A percentile compares a stretch with the other conserved stretches of the same genome.
Conservation (phyloP, 208 protist genomes). For the Trypanosoma congolense region DNA sequence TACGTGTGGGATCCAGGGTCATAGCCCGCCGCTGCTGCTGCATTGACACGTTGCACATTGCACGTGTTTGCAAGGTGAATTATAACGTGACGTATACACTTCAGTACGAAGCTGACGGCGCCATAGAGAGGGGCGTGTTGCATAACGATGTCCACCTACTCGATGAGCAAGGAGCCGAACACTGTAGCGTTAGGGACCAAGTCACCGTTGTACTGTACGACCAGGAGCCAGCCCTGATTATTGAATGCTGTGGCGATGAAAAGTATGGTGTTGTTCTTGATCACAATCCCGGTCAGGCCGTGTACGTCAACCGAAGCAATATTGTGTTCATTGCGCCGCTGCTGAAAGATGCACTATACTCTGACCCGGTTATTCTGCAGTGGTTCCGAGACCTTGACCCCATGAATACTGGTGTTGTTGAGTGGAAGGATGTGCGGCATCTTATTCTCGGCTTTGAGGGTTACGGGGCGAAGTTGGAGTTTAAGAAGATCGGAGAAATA, state of each 20-base stretch:
- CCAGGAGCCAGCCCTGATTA: constrained; percentile 40
- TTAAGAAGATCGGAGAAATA: constrained; percentile 47
- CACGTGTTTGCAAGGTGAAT: constrained; percentile 34
- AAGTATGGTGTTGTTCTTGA: constrained; percentile 85
- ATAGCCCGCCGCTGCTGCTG: constrained; percentile 50
- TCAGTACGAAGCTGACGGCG: constrained; percentile 44
- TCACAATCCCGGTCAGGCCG: constrained; percentile 93
- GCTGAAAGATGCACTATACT: constrained; percentile 81
- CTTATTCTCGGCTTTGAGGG: constrained; percentile 46
- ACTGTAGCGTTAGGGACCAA: constrained; percentile 56
- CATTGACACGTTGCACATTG: constrained; percentile 31
- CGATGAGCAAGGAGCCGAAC: constrained; percentile 31
- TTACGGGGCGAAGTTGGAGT: constrained; percentile 42
- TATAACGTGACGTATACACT: constrained; percentile 66
- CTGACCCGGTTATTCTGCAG: constrained; percentile 88
- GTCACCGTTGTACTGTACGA: constrained; percentile 49
- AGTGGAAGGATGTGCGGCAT: constrained; percentile 67
- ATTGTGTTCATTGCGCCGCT: constrained; percentile 59
- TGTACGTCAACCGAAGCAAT: constrained; percentile 74
- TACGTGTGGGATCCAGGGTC: constrained; percentile 46
- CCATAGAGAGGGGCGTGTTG: constrained; percentile 47
- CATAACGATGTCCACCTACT: constrained; percentile 66
- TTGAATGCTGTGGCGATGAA: constrained; percentile 44
- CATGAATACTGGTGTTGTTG: constrained; percentile 59
- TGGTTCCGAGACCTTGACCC: constrained; percentile 97